Evolutionary conservation across 192 early-diverging fungal genomes (phyloP).

Genomic region (Entomortierella beljakovae): DNA sequence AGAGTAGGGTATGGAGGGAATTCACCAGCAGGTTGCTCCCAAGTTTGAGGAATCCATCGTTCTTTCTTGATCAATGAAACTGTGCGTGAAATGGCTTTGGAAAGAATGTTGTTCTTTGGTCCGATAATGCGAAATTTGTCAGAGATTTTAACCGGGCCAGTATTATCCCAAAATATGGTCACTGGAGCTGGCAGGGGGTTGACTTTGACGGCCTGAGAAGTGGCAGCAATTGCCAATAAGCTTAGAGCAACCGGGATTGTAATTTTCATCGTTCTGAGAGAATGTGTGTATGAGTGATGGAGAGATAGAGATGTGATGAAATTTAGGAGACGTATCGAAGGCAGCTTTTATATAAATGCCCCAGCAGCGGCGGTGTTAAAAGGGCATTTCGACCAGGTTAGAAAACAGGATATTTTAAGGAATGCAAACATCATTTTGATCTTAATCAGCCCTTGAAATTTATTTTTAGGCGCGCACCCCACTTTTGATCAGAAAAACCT

Average conservation of each 20-base stretch:
- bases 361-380: too few species aligned
- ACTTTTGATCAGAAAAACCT: too few species aligned
- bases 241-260: slow-evolving; percentile 56
- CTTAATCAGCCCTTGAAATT: too few species aligned
- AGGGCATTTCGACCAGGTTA: too few species aligned
- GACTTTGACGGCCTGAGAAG: slow-evolving; percentile 51
- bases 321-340: too few species aligned
- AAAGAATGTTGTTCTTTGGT: slow-evolving; percentile 52
- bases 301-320: neutral
- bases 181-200: slow-evolving; percentile 59
- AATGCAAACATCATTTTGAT: too few species aligned
- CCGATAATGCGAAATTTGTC: slow-evolving; percentile 36
- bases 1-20: slow-evolving; percentile 52
- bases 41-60: slow-evolving; percentile 57
- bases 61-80: slow-evolving; percentile 60
- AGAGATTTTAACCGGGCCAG: slow-evolving; percentile 45
- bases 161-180: slow-evolving; percentile 38
- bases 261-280: slow-evolving; percentile 20
- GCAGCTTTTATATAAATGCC: too few species aligned
- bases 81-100: slow-evolving; percentile 62
- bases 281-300: too few species aligned
- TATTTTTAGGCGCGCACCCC: too few species aligned
- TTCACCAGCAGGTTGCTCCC: slow-evolving; percentile 38
- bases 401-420: too few species aligned
- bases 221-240: slow-evolving; percentile 36